Base-by-base conservation (phyloP, 805 yeast species). In the Saccharomycopsis babjevae region DNA sequence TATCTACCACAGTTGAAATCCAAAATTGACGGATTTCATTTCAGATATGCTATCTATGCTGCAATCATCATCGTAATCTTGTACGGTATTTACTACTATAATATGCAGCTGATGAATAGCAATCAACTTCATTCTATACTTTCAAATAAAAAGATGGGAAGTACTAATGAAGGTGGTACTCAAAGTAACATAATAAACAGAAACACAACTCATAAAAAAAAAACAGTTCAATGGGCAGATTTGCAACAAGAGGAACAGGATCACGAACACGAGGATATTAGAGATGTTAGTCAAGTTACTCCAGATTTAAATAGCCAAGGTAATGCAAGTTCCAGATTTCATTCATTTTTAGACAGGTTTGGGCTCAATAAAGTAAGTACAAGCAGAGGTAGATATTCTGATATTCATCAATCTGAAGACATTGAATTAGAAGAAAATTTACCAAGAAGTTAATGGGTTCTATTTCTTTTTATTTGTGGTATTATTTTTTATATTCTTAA, bases 151-250 rank as follows among this genome's bases (percentile, higher is more conserved):
- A 57, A 40, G 18, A 30, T 22, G 15, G 56, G 46, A 20, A n/a
- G 20, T 2, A n/a, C 39, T 18, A 28, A 30, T 15, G 57, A 52
- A 18, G 57, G 43, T 10, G 25, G 34, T 20, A 16, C 40, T 20
- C 20, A 16, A 18, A 4, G 28, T 16, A 28, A 52, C 5, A 18
- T 18, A n/a, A n/a, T 25, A 11, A 39, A 32, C 28, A 55, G 54
- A 56, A 20, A 46, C 8, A 20, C 39, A 38, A 40, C 16, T n/a
- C 40, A 58, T 7, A 59, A 43, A 20, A 64, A 64, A 50, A 64
- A 64, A 50, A 58, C 65, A 22, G 66, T 64, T 20, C 66, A 64
- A 50, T 64, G 66, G 66, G 66, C 66, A 8, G 66, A 64, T 57
- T 43, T 57, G 28, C 66, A 64, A 56, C 40, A 25, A 18, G 50